These are phyloP conservation scores for Blastobotrys elegans DNA, from an alignment of 1,139 yeast species.

Conservation along the genomic window DNA sequence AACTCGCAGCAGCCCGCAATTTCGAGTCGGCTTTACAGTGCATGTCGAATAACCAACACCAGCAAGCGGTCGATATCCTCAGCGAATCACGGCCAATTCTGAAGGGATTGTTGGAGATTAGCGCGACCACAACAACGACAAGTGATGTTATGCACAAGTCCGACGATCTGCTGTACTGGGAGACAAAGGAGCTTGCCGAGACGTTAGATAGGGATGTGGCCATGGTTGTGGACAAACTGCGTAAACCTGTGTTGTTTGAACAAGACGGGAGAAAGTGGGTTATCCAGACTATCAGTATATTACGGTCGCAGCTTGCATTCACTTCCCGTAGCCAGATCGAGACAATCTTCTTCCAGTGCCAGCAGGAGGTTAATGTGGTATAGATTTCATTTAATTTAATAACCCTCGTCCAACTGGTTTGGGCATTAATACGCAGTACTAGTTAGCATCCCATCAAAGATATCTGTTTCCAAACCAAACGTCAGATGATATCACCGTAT, in stretches of 20 bases:
- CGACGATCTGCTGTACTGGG: conserved; percentile 16
- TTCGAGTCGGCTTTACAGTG: conserved; percentile 19
- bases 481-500: too few relatives aligned
- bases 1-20: conserved; percentile 23
- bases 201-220: conserved; percentile 19
- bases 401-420: too few relatives aligned
- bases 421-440: too few relatives aligned
- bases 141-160: too few relatives aligned
- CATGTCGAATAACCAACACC: conserved; percentile 5
- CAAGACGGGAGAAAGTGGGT: conserved; percentile 25
- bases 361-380: conserved; percentile 9
- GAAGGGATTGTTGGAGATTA: conserved; percentile 15
- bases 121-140: not conserved
- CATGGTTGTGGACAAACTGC: conserved; percentile 15
- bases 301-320: conserved; percentile 23
- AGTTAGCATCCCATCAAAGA: too few relatives aligned
- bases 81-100: conserved; percentile 16
- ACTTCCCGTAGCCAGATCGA: conserved; percentile 25
- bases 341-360: conserved; percentile 15
- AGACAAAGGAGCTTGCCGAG: conserved; percentile 17
- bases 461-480: too few relatives aligned
- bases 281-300: conserved; percentile 25
- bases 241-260: conserved; percentile 20
- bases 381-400: conserved; percentile 1
- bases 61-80: conserved; percentile 14